A percentile compares a stretch with the other conserved stretches of the same genome.
phyloP scores from a whole-genome alignment of 805 yeast genomes.

The Yamadazyma takamatsuzukensis region DNA sequence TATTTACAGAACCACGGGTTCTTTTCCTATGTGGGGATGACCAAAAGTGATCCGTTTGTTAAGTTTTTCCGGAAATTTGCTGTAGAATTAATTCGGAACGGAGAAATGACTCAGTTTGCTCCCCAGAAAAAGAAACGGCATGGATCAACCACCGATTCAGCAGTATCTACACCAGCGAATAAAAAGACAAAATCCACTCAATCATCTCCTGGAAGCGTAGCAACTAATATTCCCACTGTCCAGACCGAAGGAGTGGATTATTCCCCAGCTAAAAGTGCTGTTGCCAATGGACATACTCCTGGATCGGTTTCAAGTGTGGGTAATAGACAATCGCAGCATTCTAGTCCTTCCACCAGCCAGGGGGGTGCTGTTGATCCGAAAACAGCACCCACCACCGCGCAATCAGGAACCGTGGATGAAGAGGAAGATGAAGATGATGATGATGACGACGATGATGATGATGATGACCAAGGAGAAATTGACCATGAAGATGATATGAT shows the following conservation, averaged over 20 bases:
- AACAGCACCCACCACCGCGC: no score
- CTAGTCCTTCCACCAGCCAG: no score
- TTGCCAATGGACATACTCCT: no score
- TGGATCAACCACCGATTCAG: slow-evolving; percentile 3
- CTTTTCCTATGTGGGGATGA: slow-evolving; percentile 35
- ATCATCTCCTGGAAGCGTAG: no score
- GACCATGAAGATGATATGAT: slow-evolving; percentile 25
- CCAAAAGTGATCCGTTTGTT: slow-evolving; percentile 38
- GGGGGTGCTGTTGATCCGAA: no score
- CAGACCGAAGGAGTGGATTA: no score
- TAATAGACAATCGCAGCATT: no score
- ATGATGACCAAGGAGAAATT: slow-evolving; percentile 11
- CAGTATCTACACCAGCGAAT: slow-evolving; percentile 4
- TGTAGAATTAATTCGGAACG: slow-evolving; percentile 27
- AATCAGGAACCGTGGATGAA: slow-evolving; percentile 2
- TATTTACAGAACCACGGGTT: slow-evolving; percentile 39
- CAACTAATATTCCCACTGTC: no score
- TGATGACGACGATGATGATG: slow-evolving; percentile 11
- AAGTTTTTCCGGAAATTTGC: slow-evolving; percentile 34
- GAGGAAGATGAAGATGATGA: slow-evolving; percentile 10
- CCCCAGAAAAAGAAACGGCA: slow-evolving; percentile 8
- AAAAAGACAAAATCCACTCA: background rate
- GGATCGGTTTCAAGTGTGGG: no score
- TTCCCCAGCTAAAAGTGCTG: no score
- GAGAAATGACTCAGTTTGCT: slow-evolving; percentile 30